Evolutionary conservation across 2,329 filamentous ascomycete genomes (phyloP).

Genomic region (Leptographium lundbergii): DNA sequence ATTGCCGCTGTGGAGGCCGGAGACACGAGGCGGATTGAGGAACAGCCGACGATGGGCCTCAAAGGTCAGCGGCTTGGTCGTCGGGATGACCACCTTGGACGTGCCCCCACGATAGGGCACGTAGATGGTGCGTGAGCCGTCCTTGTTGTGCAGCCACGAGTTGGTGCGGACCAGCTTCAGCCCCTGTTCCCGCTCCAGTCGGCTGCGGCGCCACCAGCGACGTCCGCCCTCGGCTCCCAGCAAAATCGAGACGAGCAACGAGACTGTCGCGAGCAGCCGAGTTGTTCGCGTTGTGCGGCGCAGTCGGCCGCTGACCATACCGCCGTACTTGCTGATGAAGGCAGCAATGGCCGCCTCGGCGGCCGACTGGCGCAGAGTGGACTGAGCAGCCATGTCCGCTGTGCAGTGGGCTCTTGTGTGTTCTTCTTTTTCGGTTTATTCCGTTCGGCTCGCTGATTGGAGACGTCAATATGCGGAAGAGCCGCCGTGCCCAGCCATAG

Average conservation of each 20-base stretch:
- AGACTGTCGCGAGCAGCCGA: constrained; percentile 62
- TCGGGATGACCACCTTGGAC: constrained; percentile 80
- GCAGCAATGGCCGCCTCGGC: constrained; percentile 55
- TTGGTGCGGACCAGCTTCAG: constrained; percentile 75
- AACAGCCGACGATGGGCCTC: constrained; percentile 92
- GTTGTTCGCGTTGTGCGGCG: constrained; percentile 56
- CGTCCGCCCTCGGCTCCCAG: constrained; percentile 66
- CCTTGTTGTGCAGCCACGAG: constrained; percentile 85
- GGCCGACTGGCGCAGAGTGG: constrained; percentile 57
- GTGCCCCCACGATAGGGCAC: constrained; percentile 83
- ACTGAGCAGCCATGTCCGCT: constrained; percentile 66
- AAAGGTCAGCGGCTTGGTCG: constrained; percentile 86
- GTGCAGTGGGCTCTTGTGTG: not conserved
- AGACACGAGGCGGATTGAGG: constrained; percentile 75
- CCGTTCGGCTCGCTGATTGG: not conserved
- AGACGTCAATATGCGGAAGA: not conserved
- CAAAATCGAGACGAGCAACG: constrained; percentile 67
- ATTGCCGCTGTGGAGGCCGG: constrained; percentile 58
- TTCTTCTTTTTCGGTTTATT: not conserved
- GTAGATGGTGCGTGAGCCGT: constrained; percentile 88
- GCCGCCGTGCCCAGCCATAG: not conserved
- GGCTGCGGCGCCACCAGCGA: constrained; percentile 60
- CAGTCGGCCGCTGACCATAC: constrained; percentile 39
- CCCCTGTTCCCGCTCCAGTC: constrained; percentile 71
- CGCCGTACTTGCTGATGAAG: constrained; percentile 48